A percentile compares a stretch with the other conserved stretches of the same genome.
phyloP scores from a whole-genome alignment of 2,329 filamentous ascomycete species.

The Cladophialophora carrionii region DNA sequence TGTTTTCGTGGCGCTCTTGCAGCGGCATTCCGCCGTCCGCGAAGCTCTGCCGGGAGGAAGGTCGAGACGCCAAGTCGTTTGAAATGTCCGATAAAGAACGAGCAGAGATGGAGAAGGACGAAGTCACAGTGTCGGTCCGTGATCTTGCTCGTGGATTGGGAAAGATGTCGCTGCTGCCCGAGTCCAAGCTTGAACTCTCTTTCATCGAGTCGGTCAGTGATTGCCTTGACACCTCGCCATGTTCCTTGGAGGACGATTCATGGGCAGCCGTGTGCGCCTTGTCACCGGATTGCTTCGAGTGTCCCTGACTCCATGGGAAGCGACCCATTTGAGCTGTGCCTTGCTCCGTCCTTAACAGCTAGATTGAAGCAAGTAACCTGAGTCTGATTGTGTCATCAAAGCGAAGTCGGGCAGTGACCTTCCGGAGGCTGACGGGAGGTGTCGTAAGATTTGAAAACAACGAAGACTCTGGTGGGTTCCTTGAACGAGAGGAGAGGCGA shows the following conservation, averaged over 20 bases:
- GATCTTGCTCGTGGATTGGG: conserved; percentile 25
- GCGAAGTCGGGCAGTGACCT: conserved; percentile 5
- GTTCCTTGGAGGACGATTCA: conserved; percentile 34
- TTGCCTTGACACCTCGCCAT: conserved; percentile 33
- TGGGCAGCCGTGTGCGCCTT: conserved; percentile 30
- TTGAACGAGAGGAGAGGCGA: background rate
- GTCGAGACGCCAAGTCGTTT: conserved; percentile 28
- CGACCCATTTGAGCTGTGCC: conserved; percentile 31
- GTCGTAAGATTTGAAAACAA: background rate
- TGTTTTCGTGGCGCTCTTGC: conserved; percentile 31
- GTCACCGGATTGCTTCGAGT: conserved; percentile 33
- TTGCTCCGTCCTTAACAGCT: conserved; percentile 4
- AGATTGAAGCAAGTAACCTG: conserved; percentile 5
- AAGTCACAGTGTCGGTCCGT: conserved; percentile 33
- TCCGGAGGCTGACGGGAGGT: background rate
- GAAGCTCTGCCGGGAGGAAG: conserved; percentile 28
- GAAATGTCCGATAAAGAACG: conserved; percentile 30
- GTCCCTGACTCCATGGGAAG: conserved; percentile 33
- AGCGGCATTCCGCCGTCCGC: conserved; percentile 19
- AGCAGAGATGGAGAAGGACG: conserved; percentile 25
- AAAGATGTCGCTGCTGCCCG: conserved; percentile 18
- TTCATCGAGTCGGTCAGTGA: conserved; percentile 34
- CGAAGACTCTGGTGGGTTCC: background rate
- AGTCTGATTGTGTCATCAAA: conserved; percentile 22
- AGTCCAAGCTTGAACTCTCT: conserved; percentile 23